These are phyloP conservation scores for Cronartium ribicola DNA, from an alignment of 1,284 basidiomycete genomes.

Conservation along the genomic window DNA sequence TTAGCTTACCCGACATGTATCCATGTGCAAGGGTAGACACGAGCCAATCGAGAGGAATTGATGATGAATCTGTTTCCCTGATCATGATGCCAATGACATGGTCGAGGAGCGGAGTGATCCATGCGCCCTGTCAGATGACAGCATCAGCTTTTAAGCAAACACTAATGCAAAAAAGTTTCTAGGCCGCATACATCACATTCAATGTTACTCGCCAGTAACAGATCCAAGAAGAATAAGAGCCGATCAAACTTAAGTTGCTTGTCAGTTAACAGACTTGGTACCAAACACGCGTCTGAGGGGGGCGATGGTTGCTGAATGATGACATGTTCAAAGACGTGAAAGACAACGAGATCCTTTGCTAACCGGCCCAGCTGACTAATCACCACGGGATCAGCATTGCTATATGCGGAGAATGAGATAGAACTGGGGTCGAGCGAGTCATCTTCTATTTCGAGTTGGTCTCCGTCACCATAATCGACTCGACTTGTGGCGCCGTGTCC, in stretches of 20 bases:
- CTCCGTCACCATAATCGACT: too few relatives aligned
- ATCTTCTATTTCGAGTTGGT: not conserved
- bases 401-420: not conserved
- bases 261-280: not conserved
- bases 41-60: constrained; percentile 33
- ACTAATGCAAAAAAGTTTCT: not conserved
- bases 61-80: constrained; percentile 21
- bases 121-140: constrained; percentile 16
- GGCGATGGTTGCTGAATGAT: not conserved
- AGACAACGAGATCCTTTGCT: not conserved
- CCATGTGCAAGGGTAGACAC: constrained; percentile 30
- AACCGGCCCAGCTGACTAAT: not conserved
- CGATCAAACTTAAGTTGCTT: constrained; percentile 21
- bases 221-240: constrained; percentile 15
- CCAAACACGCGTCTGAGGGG: not conserved
- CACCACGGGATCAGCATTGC: not conserved
- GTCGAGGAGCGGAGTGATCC: constrained; percentile 39
- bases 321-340: not conserved
- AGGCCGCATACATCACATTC: too few relatives aligned
- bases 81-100: constrained; percentile 21
- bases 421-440: not conserved
- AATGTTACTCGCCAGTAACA: constrained; percentile 17
- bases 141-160: constrained; percentile 12
- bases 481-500: not conserved
- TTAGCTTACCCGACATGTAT: constrained; percentile 30